Base-by-base conservation (phyloP, 441 rosid genomes). In the Flueggea neowawraea region DNA sequence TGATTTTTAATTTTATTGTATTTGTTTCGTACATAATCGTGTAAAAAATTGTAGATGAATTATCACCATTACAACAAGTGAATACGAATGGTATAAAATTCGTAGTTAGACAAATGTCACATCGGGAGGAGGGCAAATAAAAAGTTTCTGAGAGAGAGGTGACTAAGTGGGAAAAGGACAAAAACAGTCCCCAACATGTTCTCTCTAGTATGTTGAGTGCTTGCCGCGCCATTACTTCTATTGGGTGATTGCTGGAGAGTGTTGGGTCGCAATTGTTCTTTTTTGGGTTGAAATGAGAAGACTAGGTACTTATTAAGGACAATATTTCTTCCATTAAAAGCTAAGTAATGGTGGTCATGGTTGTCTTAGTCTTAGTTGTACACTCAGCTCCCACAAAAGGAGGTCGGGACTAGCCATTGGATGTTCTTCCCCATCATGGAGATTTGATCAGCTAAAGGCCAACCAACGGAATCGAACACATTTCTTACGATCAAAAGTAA, bases 381-480 rank as follows among this genome's bases (percentile, higher is more conserved):
- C 68, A 72, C 68, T 72, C 68, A 49, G 71, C 64, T 52, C 71
- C 82, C 84, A 82, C 74, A 61, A 67, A 70, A 55, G 54, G 70
- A 11, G 81, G 79, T 71, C 72, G 73, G 74, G 53, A 57, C 55
- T 53, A 28, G 71, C 65, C 59, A 69, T 53, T 73, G 78, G 70
- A 43, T 55, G 67, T 33, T 39, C 44, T 50, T 53, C 31, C 28
- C 31, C 16, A 75, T 64, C 73, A 73, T 71, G 76, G 75, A 58
- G 62, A 64, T 58, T 73, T 70, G 36, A 79, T 77, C 73, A 71
- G 55, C 68, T 62, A 28, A 55, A 66, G 44, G 56, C 52, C 52
- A 64, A 66, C 64, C 75, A 33, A 57, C 61, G 32, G 52, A 64
- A 69, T 62, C 41, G 28, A 60, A 58, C 16, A 52, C 47, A 41